These are phyloP conservation scores for Trichoderma koningii DNA, from an alignment of 2,329 filamentous ascomycete species.

Conservation along the genomic window DNA sequence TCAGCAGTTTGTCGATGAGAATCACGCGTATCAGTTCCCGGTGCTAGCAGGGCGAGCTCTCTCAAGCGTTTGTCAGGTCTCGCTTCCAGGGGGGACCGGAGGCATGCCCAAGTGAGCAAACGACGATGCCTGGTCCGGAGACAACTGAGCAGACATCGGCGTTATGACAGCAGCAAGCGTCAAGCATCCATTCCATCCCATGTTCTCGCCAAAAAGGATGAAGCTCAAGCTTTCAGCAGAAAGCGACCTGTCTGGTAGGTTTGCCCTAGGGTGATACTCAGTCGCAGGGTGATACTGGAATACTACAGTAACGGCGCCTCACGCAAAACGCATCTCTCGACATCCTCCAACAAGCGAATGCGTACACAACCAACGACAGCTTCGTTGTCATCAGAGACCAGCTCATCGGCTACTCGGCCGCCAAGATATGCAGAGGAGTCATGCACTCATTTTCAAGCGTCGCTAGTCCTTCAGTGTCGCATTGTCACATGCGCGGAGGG, in stretches of 20 bases:
- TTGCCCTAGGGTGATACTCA: not conserved
- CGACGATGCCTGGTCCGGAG: not conserved
- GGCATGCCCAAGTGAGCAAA: not conserved
- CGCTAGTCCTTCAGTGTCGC: conserved; percentile 12
- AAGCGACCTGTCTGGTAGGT: not conserved
- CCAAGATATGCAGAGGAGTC: conserved; percentile 22
- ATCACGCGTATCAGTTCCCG: not conserved
- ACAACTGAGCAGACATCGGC: not conserved
- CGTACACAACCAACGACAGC: not conserved
- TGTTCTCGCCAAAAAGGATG: conserved; percentile 5
- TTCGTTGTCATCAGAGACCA: conserved; percentile 11
- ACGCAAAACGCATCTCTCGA: not conserved
- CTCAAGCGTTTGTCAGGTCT: not conserved
- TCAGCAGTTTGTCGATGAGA: not conserved
- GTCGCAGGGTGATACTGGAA: not conserved
- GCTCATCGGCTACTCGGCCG: conserved; percentile 21
- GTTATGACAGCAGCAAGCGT: not conserved
- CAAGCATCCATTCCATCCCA: not conserved
- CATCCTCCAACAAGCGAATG: not conserved
- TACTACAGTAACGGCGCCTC: not conserved
- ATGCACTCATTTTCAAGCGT: conserved; percentile 16
- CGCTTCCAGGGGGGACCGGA: not conserved
- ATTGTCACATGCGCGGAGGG: conserved; percentile 18
- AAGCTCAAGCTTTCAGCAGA: not conserved
- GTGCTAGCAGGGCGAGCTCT: not conserved